Percentiles rank a stretch among this genome's conserved stretches.
Evolutionary conservation across 2,329 filamentous ascomycete genomes (phyloP).

Genomic region (Colletotrichum eremochloae): DNA sequence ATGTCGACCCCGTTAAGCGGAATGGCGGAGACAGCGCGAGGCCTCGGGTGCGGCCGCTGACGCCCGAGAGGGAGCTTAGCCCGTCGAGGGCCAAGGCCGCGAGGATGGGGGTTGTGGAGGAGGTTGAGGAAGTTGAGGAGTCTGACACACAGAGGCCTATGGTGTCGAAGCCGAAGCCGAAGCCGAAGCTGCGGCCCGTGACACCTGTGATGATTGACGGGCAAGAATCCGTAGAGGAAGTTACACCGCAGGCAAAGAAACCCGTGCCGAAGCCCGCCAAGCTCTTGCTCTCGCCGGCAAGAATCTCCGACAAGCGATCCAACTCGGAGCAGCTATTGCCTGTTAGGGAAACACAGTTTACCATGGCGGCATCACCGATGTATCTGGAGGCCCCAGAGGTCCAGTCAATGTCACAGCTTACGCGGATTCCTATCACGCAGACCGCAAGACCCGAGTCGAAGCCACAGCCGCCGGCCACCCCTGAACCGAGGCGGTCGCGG

Average conservation of each 20-base stretch:
- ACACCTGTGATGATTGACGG: neutral
- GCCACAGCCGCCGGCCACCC: neutral
- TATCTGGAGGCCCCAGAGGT: neutral
- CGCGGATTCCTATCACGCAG: slow-evolving; percentile 3
- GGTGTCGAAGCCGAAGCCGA: slow-evolving; percentile 47
- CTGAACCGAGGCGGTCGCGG: slow-evolving; percentile 33
- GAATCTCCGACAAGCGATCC: slow-evolving; percentile 1
- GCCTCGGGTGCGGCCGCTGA: slow-evolving; percentile 48
- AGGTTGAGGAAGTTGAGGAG: neutral
- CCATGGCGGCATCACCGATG: neutral
- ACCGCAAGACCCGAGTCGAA: neutral
- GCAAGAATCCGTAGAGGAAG: neutral
- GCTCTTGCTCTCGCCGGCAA: slow-evolving; percentile 3
- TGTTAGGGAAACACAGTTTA: neutral
- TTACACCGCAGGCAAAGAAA: slow-evolving; percentile 17
- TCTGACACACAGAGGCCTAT: neutral
- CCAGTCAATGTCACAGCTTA: neutral
- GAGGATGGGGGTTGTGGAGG: slow-evolving; percentile 26
- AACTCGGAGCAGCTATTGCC: slow-evolving; percentile 1
- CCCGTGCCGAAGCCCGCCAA: slow-evolving; percentile 9
- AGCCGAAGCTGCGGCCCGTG: slow-evolving; percentile 44
- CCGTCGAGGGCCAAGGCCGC: slow-evolving; percentile 41
- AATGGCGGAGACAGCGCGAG: slow-evolving; percentile 36
- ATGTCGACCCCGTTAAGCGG: slow-evolving; percentile 54
- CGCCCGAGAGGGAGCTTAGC: slow-evolving; percentile 50